These are phyloP conservation scores for Reticulascus tulasneorum DNA, from an alignment of 2,329 filamentous ascomycete species.

Conservation along the genomic window DNA sequence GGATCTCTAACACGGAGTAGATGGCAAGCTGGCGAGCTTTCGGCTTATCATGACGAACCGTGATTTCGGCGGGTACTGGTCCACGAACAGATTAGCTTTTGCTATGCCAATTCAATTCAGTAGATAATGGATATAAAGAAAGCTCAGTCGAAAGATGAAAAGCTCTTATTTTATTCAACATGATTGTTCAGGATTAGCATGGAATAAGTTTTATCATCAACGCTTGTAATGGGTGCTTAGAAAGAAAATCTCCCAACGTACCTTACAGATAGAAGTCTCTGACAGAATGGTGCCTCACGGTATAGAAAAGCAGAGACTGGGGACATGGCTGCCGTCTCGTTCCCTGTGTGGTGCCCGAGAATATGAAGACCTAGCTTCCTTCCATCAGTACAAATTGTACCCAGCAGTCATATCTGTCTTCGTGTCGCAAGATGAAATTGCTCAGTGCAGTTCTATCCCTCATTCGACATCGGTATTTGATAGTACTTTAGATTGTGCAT, in stretches of 20 bases:
- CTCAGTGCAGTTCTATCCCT: conserved; percentile 31
- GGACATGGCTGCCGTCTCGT: too few species aligned
- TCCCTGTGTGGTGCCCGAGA: too few species aligned
- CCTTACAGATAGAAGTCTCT: conserved; percentile 14
- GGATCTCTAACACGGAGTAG: conserved; percentile 32
- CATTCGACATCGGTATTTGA: conserved; percentile 41
- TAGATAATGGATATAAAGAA: conserved; percentile 18
- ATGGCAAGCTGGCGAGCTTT: conserved; percentile 51
- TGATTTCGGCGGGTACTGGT: conserved; percentile 5
- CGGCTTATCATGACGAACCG: conserved; percentile 41
- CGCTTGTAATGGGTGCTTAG: conserved; percentile 18
- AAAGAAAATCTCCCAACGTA: conserved; percentile 24
- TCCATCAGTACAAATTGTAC: too few species aligned
- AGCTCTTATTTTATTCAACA: conserved; percentile 69
- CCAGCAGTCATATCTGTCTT: too few species aligned
- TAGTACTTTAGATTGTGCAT: conserved; percentile 39
- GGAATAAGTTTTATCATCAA: conserved; percentile 70
- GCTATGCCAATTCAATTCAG: too few species aligned
- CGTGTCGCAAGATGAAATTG: too few species aligned
- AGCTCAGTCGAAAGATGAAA: conserved; percentile 81
- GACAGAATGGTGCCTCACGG: too few species aligned
- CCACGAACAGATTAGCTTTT: conserved; percentile 8
- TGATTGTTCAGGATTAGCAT: conserved; percentile 71
- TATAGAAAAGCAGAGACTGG: too few species aligned
- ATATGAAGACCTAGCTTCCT: too few species aligned